Evolutionary conservation across 1,284 basidiomycete species (phyloP), one percentile per base, ranked within the genome.

Genomic region (Inonotus obliquus): DNA sequence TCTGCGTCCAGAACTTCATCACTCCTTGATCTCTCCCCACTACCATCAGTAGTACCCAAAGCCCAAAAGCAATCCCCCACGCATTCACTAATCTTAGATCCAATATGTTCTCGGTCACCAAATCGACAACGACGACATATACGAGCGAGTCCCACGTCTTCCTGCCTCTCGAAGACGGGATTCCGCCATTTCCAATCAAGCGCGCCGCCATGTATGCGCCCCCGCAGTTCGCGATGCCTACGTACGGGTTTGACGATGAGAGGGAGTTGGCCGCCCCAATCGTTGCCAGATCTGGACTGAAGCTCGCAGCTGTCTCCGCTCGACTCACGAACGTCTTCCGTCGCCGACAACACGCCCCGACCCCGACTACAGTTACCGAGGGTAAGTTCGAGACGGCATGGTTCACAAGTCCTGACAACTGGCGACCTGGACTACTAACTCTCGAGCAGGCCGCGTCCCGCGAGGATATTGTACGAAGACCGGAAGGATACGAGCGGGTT

Each of bases 361-460:
- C 23, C 14, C 21, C 32, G 32, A 32, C 27, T 29, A 19, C 21
- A 1, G 32, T n/a, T 35, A 23, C 2, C 19, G 21, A n/a, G n/a
- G n/a, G 14, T 10, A 45, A 57, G 29, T 7, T 35, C 19, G 51
- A 19, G 39, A 44, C 47, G 44, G 38, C 13, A 27, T 32, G 21
- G 39, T 48, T 54, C 38, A 60, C 59, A 25, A 55, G 41, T 5
- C 14, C 32, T 14, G 44, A 55, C 14, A 60, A 60, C 39, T 60
- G 41, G 59, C 52, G 59, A 37, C 59, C 53, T 4, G 53, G 41
- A 19, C 53, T 55, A 4, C 41, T 60, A 17, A 47, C 59, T 3
- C 59, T 60, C 17, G 53, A 54, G 17, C 59, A 55, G 44, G 59
- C 59, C 19, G 59, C 59, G 13, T 13, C 6, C 2, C 59, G 59